Percentiles rank a stretch among this genome's conserved stretches.
phyloP scores from a whole-genome alignment of 208 protist species.

The Phytomonas sp. region DNA sequence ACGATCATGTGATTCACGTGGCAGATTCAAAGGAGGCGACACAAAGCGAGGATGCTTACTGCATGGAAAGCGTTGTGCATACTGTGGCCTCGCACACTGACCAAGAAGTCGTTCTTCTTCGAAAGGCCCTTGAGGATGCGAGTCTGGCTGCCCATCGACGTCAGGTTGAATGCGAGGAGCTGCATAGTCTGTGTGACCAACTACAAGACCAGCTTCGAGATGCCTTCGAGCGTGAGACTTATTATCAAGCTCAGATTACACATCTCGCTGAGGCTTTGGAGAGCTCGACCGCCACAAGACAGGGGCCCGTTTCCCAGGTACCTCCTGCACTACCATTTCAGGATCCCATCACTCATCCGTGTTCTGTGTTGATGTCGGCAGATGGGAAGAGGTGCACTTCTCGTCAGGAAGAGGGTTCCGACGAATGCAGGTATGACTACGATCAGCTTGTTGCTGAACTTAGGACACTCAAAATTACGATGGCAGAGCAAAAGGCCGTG shows the following conservation, averaged over 20 bases:
- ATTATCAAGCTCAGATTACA: neutral
- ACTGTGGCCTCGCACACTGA: too few relatives aligned
- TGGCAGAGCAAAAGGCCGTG: constrained; percentile 52
- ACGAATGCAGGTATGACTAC: constrained; percentile 13
- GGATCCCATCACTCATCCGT: too few relatives aligned
- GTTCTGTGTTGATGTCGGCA: too few relatives aligned
- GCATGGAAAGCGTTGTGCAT: too few relatives aligned
- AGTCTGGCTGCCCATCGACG: neutral
- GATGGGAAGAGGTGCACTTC: too few relatives aligned
- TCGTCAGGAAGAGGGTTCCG: neutral
- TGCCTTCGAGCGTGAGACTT: constrained; percentile 5
- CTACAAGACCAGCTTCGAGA: constrained; percentile 19
- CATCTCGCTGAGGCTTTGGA: constrained; percentile 4
- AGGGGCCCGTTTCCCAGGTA: neutral
- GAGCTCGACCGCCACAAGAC: neutral
- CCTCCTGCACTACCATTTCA: too few relatives aligned
- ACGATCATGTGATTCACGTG: too few relatives aligned
- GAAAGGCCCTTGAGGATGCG: too few relatives aligned
- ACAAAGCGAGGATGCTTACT: too few relatives aligned
- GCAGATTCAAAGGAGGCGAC: too few relatives aligned
- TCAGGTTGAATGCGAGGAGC: constrained; percentile 36
- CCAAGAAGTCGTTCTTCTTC: too few relatives aligned
- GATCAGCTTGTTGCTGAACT: constrained; percentile 35
- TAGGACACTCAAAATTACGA: constrained; percentile 24
- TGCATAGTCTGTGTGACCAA: constrained; percentile 28